Base-by-base conservation (phyloP, 306 rosid species). In the Sophora flavescens region DNA sequence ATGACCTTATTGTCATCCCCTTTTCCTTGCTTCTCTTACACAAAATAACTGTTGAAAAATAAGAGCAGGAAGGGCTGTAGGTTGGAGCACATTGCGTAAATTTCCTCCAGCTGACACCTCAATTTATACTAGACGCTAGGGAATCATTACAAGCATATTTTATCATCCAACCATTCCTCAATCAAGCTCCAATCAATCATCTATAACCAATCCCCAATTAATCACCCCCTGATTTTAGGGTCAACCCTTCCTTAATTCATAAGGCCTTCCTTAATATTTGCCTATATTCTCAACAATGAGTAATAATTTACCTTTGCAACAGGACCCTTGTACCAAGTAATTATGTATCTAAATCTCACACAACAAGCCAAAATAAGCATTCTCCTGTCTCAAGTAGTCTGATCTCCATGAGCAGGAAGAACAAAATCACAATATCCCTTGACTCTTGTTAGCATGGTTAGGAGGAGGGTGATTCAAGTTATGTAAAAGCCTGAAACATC, bases 401-500 rank as follows among this genome's bases (percentile, higher is more conserved):
- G 56, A 47, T 68, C 60, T 79, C 63, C 84, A 59, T 72, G 63
- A 63, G 75, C 22, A 83, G 44, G 78, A 68, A 68, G 22, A 72
- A 57, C 65, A 68, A 58, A 67, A 63, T 28, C 15, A 63, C 67
- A 69, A 71, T 51, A 62, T n/a, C 65, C 54, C 60, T 52, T 35
- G 11, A 42, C 44, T 74, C 72, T 67, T 62, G 77, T 64, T 39
- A 60, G 80, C 67, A 58, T 67, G 75, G 52, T 70, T 56, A 61
- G 78, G 60, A 73, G 47, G 61, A 79, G 51, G 74, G 51, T 33
- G 36, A 57, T 74, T 72, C 64, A 63, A 68, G 66, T 61, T 63
- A 78, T 60, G 63, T 54, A 44, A 77, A 76, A 82, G 60, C 72
- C 68, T 76, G 47, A 68, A 78, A 76, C 72, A 68, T 52, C 67